Percentiles rank a stretch among this genome's conserved stretches.
phyloP scores from a whole-genome alignment of 441 rosid genomes.

The Adansonia grandidieri region DNA sequence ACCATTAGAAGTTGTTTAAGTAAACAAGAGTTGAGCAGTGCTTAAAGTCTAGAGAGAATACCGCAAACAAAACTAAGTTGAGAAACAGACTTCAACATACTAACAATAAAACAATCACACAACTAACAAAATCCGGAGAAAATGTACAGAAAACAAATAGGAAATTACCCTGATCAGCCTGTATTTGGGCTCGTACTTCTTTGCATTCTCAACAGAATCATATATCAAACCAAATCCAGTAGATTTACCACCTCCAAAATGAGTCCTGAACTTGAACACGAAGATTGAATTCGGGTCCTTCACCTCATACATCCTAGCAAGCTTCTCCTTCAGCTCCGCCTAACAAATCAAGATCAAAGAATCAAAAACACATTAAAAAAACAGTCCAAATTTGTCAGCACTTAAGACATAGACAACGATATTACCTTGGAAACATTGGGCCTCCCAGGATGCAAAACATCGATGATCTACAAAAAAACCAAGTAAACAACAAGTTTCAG shows the following conservation, averaged over 20 bases:
- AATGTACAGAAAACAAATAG: too few species aligned
- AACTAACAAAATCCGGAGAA: too few species aligned
- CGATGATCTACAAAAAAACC: conserved; percentile 60
- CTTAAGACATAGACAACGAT: too few species aligned
- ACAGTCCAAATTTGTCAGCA: background rate
- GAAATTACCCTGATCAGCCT: conserved; percentile 83
- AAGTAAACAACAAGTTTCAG: background rate
- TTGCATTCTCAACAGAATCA: conserved; percentile 82
- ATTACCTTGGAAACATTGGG: conserved; percentile 94
- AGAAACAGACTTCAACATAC: background rate
- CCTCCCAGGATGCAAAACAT: conserved; percentile 94
- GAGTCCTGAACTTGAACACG: conserved; percentile 87
- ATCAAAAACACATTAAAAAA: too few species aligned
- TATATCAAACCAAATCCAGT: conserved; percentile 91
- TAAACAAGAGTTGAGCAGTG: too few species aligned
- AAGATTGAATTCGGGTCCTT: conserved; percentile 86
- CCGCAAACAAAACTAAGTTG: background rate
- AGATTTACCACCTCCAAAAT: conserved; percentile 95
- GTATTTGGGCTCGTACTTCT: conserved; percentile 92
- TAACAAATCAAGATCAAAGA: conserved; percentile 25
- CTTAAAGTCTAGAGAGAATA: too few species aligned
- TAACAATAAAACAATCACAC: too few species aligned
- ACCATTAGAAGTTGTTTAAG: background rate
- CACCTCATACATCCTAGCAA: conserved; percentile 76
- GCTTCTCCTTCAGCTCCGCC: conserved; percentile 90